Evolutionary conservation across 306 rosid genomes (phyloP).

Genomic region (Rosa multiflora): DNA sequence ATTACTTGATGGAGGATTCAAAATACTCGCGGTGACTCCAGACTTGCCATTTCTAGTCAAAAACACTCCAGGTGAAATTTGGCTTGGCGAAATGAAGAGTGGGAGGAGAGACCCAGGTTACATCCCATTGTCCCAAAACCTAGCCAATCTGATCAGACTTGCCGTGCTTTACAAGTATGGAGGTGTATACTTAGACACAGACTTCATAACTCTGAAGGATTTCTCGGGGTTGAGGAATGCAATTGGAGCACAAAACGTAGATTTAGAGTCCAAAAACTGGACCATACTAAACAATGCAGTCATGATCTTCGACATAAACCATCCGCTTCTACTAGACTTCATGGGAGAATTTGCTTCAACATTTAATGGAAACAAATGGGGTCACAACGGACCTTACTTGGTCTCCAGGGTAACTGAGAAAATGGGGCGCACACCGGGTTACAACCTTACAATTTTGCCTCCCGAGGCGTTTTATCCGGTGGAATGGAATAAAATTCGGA

Average conservation of each 20-base stretch:
- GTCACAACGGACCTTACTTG: conserved; percentile 51
- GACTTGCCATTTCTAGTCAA: neutral
- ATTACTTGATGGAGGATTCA: neutral
- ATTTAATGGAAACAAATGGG: conserved; percentile 31
- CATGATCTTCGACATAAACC: conserved; percentile 50
- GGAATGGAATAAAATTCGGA: conserved; percentile 35
- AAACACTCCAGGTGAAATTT: neutral
- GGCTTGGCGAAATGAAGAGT: neutral
- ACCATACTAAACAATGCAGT: conserved; percentile 47
- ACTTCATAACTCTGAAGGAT: conserved; percentile 42
- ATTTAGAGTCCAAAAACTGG: conserved; percentile 33
- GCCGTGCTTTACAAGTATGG: conserved; percentile 55
- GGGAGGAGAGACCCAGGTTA: neutral
- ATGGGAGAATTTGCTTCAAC: conserved; percentile 43
- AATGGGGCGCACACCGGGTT: conserved; percentile 22
- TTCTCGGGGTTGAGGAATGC: conserved; percentile 44
- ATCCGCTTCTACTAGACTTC: conserved; percentile 48
- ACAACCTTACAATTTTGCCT: conserved; percentile 42
- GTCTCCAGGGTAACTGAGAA: conserved; percentile 57
- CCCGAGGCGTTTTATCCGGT: conserved; percentile 56
- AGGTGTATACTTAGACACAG: conserved; percentile 52
- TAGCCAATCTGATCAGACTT: conserved; percentile 18
- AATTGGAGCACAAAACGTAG: conserved; percentile 55
- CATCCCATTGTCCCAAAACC: neutral
- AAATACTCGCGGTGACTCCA: neutral